These are phyloP conservation scores for Picea mariana DNA, from an alignment of 83 land plant genomes.

Conservation along the genomic window DNA sequence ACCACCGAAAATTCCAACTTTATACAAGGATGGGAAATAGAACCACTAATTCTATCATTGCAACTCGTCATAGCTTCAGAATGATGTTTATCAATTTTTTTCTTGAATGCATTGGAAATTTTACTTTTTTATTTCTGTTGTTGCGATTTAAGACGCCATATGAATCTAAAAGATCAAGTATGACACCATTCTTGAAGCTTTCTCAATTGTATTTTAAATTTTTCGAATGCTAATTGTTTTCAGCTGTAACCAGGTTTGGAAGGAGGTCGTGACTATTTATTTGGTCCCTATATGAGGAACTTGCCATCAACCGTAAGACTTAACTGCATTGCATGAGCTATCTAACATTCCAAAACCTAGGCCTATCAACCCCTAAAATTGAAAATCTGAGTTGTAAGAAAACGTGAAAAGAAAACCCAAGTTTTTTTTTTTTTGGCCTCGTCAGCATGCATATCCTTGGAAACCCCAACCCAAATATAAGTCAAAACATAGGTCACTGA, in stretches of 20 bases:
- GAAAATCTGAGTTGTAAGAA: too few relatives aligned
- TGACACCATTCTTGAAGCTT: not conserved
- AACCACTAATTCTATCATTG: not conserved
- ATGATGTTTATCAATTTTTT: constrained; percentile 12
- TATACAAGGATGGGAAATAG: not conserved
- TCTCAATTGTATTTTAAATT: not conserved
- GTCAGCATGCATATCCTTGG: too few relatives aligned
- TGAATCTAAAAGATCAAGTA: constrained; percentile 11
- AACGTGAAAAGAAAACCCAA: too few relatives aligned
- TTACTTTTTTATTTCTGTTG: not conserved
- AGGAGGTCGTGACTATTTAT: not conserved
- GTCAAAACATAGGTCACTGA: too few relatives aligned
- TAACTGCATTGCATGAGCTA: not conserved
- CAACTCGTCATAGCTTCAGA: constrained; percentile 8
- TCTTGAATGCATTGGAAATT: constrained; percentile 16
- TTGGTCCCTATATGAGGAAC: not conserved
- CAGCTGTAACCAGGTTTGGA: not conserved
- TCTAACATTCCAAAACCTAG: too few relatives aligned
- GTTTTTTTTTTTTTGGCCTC: too few relatives aligned
- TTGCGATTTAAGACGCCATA: not conserved
- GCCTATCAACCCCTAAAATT: too few relatives aligned
- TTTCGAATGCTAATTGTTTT: not conserved
- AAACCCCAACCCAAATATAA: too few relatives aligned
- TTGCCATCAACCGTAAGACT: not conserved
- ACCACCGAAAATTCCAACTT: constrained; percentile 13